Evolutionary conservation across 495 filamentous ascomycete genomes (phyloP), one percentile per base, ranked within the genome.

Genomic region (Talaromyces borbonicus): DNA sequence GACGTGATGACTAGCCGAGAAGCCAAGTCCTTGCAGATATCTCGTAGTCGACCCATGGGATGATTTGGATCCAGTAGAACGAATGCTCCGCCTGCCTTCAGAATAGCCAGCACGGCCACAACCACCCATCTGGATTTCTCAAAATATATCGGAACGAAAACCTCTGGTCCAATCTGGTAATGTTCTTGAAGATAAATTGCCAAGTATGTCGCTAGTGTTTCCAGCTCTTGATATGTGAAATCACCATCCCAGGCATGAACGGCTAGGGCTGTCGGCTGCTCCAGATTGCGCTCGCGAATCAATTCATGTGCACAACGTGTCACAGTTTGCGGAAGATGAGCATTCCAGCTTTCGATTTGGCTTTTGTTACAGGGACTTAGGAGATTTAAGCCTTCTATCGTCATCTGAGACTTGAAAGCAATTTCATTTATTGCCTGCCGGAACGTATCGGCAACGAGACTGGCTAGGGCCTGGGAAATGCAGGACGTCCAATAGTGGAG

Each of bases 11-110:
- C 43, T 47, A 55, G 60, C 16, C 59, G 59, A 23, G 49, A 47
- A 5, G 64, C 57, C 32, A 66, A 57, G 8, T 46, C 45, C 0
- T 56, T 58, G 52, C 5, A 5, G 6, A 69, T 67, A n/a, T 62
- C 63, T 27, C 63, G 62, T 1, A 67, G 57, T 31, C 66, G 64
- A 3, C 47, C 65, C 37, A 58, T 59, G 19, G 66, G 63, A 20
- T 62, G 55, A 0, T 51, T 58, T 26, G 61, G 57, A 33, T 66
- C 62, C 55, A 69, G 63, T 3, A 65, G 48, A 8, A 59, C 60
- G 27, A 67, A 55, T 0, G 65, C 63, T 5, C 51, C 62, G 3
- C 69, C 69, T 3, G 61, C 54, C 41, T 70, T 71, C 61, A 71
- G 61, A 1, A 66, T 60, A 2, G 56, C 69, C 3, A 73, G 56